Conservation (phyloP, 2,329 filamentous ascomycete genomes). For the Cucurbitaria berberidis region DNA sequence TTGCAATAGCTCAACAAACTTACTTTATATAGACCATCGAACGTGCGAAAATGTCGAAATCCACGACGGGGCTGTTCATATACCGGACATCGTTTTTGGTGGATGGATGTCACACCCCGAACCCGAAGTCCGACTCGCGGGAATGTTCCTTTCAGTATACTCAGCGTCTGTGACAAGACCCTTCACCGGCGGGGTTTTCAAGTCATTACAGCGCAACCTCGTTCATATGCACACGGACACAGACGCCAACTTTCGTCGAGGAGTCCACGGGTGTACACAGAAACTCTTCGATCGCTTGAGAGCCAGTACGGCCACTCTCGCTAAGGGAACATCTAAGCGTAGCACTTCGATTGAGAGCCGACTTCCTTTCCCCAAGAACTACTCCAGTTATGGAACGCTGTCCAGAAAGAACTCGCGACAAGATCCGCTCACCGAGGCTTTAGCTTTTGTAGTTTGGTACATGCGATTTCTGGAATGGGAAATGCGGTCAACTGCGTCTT, state of each 20-base stretch:
- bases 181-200: conserved; percentile 67
- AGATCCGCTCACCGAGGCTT: conserved; percentile 56
- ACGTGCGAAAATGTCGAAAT: conserved; percentile 32
- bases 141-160: conserved; percentile 78
- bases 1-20: not conserved
- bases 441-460: conserved; percentile 76
- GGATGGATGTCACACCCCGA: conserved; percentile 46
- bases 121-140: conserved; percentile 71
- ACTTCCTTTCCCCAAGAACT: conserved; percentile 24
- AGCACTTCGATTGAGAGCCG: conserved; percentile 7
- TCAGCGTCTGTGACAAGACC: conserved; percentile 77
- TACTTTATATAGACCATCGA: conserved; percentile 28
- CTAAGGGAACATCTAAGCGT: conserved; percentile 23
- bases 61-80: conserved; percentile 55
- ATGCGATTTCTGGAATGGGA: conserved; percentile 73
- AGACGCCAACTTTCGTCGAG: conserved; percentile 84
- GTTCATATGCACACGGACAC: conserved; percentile 79
- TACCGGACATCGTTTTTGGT: conserved; percentile 55
- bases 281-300: conserved; percentile 76
- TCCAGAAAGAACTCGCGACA: not conserved
- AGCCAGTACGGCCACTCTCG: conserved; percentile 42
- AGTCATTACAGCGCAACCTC: conserved; percentile 69
- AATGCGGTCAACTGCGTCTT: conserved; percentile 80
- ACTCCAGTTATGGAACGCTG: not conserved
- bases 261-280: conserved; percentile 75